Evolutionary conservation across 1,284 basidiomycete genomes (phyloP).

Genomic region (Trametes hirsuta): DNA sequence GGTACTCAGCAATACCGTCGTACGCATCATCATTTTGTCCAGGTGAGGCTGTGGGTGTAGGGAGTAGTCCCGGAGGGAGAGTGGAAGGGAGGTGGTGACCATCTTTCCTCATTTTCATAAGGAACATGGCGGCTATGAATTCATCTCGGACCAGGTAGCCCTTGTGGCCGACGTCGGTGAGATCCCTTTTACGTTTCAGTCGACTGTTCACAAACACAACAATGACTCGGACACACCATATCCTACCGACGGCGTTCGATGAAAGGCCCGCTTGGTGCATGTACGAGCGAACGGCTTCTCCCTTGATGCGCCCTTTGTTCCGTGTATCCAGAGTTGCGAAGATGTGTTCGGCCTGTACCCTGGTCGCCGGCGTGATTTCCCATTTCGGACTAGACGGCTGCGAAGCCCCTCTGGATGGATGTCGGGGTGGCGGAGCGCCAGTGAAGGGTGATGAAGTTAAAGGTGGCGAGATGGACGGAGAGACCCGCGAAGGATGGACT

Average conservation of each 20-base stretch:
- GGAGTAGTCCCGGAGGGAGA: constrained; percentile 19
- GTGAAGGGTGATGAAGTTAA: constrained; percentile 9
- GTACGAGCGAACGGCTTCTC: constrained; percentile 26
- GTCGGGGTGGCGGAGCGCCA: constrained; percentile 16
- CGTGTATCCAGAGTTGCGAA: constrained; percentile 32
- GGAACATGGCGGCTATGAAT: constrained; percentile 29
- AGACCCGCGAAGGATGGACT: constrained; percentile 3
- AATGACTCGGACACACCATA: constrained; percentile 25
- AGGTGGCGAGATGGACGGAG: neutral
- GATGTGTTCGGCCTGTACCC: constrained; percentile 28
- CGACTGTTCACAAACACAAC: neutral
- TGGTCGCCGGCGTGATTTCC: constrained; percentile 24
- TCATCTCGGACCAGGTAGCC: constrained; percentile 30
- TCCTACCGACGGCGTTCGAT: constrained; percentile 21
- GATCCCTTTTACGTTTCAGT: constrained; percentile 18
- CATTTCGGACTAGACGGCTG: constrained; percentile 15
- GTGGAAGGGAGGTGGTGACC: constrained; percentile 24
- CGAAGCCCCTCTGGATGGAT: constrained; percentile 8
- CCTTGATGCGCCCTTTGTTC: constrained; percentile 25
- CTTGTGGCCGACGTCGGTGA: constrained; percentile 28
- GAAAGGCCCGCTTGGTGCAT: constrained; percentile 28
- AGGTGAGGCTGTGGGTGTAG: neutral
- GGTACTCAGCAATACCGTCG: constrained; percentile 7
- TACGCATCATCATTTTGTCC: constrained; percentile 12
- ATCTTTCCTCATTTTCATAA: constrained; percentile 26